These are phyloP conservation scores for Piedraia hortae DNA, from an alignment of 2,329 filamentous ascomycete species.

Conservation along the genomic window DNA sequence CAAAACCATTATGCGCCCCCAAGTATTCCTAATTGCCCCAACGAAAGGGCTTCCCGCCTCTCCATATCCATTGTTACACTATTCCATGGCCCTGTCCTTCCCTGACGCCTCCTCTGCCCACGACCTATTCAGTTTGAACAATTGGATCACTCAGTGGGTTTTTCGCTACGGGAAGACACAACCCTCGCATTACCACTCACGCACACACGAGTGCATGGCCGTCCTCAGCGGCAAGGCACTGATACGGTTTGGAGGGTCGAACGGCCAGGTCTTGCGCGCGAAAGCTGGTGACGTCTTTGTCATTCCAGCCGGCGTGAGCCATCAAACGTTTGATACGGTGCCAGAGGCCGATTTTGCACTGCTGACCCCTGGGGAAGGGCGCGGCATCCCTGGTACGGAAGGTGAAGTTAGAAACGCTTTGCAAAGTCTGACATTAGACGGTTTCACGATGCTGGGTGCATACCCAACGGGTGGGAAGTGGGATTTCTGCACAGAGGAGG, in stretches of 20 bases:
- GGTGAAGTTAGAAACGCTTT: conserved; percentile 14
- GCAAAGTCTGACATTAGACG: conserved; percentile 13
- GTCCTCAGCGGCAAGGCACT: conserved; percentile 25
- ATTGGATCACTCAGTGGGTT: conserved; percentile 28
- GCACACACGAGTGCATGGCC: conserved; percentile 29
- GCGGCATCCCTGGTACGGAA: conserved; percentile 9
- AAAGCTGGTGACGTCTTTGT: conserved; percentile 29
- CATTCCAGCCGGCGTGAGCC: conserved; percentile 27
- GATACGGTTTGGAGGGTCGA: conserved; percentile 25
- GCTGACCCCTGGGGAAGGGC: conserved; percentile 19
- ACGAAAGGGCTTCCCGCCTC: conserved; percentile 29
- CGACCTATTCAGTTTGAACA: conserved; percentile 21
- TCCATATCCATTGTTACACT: conserved; percentile 24
- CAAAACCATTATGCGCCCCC: too few species aligned
- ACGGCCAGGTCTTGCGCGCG: conserved; percentile 23
- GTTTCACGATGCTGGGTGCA: conserved; percentile 30
- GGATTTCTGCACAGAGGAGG: conserved; percentile 24
- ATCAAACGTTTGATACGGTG: conserved; percentile 23
- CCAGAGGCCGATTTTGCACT: conserved; percentile 16
- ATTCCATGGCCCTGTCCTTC: conserved; percentile 23
- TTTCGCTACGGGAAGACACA: conserved; percentile 29
- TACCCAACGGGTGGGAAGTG: conserved; percentile 23
- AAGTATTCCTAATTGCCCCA: too few species aligned
- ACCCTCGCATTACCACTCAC: conserved; percentile 28
- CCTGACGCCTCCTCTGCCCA: conserved; percentile 12